Evolutionary conservation across 1,284 basidiomycete species (phyloP).

Genomic region (Boletus smithii): DNA sequence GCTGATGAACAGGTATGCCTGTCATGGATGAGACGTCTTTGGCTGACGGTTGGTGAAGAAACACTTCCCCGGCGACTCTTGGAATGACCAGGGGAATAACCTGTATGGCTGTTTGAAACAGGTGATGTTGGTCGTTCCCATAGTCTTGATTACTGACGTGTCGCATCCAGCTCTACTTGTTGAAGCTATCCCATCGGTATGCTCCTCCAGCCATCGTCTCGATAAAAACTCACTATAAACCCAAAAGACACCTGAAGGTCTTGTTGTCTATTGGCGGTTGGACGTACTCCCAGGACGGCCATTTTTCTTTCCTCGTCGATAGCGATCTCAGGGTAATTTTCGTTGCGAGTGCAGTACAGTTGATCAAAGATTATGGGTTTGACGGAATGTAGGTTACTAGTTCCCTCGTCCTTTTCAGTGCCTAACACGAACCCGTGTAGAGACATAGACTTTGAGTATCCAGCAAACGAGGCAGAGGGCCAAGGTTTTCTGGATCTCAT

Average conservation of each 20-base stretch:
- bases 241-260: constrained; percentile 68
- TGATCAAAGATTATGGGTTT: constrained; percentile 85
- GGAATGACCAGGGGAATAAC: constrained; percentile 66
- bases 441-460: constrained; percentile 72
- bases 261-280: constrained; percentile 76
- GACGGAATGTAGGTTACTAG: constrained; percentile 69
- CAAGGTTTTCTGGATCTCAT: constrained; percentile 59
- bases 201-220: neutral
- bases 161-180: constrained; percentile 45
- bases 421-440: constrained; percentile 30
- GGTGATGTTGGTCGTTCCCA: constrained; percentile 37
- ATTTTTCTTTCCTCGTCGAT: constrained; percentile 62
- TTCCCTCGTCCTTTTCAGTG: neutral
- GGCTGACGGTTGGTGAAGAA: constrained; percentile 41
- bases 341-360: constrained; percentile 63
- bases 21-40: neutral
- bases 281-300: constrained; percentile 66
- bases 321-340: constrained; percentile 62
- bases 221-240: constrained; percentile 7
- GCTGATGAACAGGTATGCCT: constrained; percentile 74
- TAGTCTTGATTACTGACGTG: neutral
- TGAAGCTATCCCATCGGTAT: constrained; percentile 56
- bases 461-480: constrained; percentile 47
- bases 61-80: constrained; percentile 62
- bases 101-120: constrained; percentile 88